Base-by-base conservation (phyloP, 2,329 filamentous ascomycete species). In the Alternaria sp. region DNA sequence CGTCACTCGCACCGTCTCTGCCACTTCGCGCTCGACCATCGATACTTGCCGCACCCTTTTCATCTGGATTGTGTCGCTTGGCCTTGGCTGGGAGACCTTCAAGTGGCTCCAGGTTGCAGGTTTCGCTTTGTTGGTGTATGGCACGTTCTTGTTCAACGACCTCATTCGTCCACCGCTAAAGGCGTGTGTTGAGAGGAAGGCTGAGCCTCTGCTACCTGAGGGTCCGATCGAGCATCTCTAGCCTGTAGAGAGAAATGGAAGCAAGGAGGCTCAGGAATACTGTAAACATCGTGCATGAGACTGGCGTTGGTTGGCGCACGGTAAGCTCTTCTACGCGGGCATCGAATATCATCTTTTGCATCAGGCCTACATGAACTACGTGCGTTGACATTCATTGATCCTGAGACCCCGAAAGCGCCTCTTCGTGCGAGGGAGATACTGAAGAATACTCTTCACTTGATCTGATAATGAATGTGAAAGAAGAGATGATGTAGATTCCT, bases 11-110 rank as follows among this genome's bases (percentile, higher is more conserved):
- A 90, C 83, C 66, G 93, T 99, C 70, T 96, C 92, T 67, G 96
- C 96, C 11, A 99, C 96, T 0, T 93, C 95, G 2, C 89, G 96
- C 65, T 97, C 93, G 30, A 98, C 95, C 30, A 98, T 99, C 73
- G 96, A 99, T 80, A 99, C 96, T 1, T 98, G 94, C 85, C 90
- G 95, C 44, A 99, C 96, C 0, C 87, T 99, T 1, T 98, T 99
- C 83, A 98, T 99, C 81, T 99, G 96, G 96, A 87, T 99, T 26
- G 92, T 97, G 14, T 97, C 93, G 18, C 87, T 99, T 5, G 93
- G 92, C 5, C 87, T 99, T 3, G 94, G 94, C 64, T 99, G 96
- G 96, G 96, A 99, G 83, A 90, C 89, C 0, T 98, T 99, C 87
- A 98, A 98, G 82, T 96, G 93, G 91, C 87, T 99, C 7, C 96